These are phyloP conservation scores for Pichia pseudocactophila DNA, from an alignment of 805 yeast species.

Conservation along the genomic window DNA sequence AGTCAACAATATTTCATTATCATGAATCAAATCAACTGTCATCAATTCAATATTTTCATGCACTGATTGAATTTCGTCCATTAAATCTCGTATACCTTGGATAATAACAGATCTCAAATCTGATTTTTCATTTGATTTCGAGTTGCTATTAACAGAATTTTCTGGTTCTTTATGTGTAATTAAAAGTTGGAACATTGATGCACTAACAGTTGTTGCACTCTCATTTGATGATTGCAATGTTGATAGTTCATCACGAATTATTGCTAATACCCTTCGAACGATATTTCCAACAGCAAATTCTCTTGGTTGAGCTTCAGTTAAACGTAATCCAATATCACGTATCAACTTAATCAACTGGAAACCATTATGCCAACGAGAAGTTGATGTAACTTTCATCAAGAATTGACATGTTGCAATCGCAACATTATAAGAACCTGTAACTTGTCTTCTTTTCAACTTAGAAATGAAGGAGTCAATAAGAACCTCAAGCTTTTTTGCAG, in stretches of 20 bases:
- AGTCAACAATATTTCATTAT: constrained; percentile 73
- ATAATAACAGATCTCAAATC: constrained; percentile 81
- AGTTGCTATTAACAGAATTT: constrained; percentile 12
- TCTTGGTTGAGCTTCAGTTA: constrained; percentile 78
- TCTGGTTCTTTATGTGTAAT: constrained; percentile 25
- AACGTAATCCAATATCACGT: constrained; percentile 59
- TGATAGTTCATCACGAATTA: constrained; percentile 79
- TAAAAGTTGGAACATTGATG: constrained; percentile 81
- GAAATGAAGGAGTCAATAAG: constrained; percentile 27
- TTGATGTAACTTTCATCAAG: constrained; percentile 79
- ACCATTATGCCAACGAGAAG: constrained; percentile 77
- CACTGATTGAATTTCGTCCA: constrained; percentile 83
- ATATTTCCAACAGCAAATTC: constrained; percentile 87
- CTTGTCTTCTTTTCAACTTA: constrained; percentile 74
- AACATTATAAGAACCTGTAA: constrained; percentile 68
- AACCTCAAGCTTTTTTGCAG: constrained; percentile 22
- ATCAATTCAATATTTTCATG: constrained; percentile 87
- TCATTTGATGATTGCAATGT: constrained; percentile 28
- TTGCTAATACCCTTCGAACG: constrained; percentile 77
- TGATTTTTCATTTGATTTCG: constrained; percentile 22
- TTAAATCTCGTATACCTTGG: constrained; percentile 84
- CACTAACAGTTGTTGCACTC: constrained; percentile 49
- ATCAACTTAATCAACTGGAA: constrained; percentile 65
- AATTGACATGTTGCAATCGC: constrained; percentile 85
- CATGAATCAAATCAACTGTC: constrained; percentile 91